These are phyloP conservation scores for Dimocarpus longan DNA, from an alignment of 345 rosid species.

Conservation along the genomic window DNA sequence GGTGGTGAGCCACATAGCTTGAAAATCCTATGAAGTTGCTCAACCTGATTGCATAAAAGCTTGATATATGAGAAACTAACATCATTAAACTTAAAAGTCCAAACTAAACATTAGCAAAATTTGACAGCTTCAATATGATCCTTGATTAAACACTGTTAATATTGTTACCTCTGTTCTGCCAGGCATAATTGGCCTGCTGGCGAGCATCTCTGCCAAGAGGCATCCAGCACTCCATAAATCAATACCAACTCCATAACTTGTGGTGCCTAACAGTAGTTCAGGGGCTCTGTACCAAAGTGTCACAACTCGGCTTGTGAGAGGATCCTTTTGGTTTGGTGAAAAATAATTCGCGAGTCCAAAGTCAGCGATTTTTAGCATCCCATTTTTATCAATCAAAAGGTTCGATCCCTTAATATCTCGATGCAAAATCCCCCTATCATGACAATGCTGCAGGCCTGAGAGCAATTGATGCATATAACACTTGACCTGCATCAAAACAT, in stretches of 20 bases:
- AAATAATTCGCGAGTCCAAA: slow-evolving; percentile 65
- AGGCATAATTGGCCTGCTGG: slow-evolving; percentile 56
- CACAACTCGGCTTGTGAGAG: slow-evolving; percentile 61
- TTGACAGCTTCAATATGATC: background rate
- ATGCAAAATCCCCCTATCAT: slow-evolving; percentile 59
- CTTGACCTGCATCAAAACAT: slow-evolving; percentile 47
- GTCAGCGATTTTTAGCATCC: slow-evolving; percentile 61
- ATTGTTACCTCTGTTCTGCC: slow-evolving; percentile 59
- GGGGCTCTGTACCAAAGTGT: slow-evolving; percentile 75
- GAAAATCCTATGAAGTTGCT: slow-evolving; percentile 86
- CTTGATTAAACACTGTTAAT: background rate
- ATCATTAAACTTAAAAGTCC: background rate
- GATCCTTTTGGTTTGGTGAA: slow-evolving; percentile 36
- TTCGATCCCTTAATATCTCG: slow-evolving; percentile 68
- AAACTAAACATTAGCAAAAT: background rate
- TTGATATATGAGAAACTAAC: slow-evolving; percentile 10
- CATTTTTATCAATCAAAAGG: slow-evolving; percentile 54
- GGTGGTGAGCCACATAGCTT: slow-evolving; percentile 86
- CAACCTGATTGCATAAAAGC: slow-evolving; percentile 51
- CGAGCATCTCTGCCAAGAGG: slow-evolving; percentile 69
- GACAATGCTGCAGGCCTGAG: slow-evolving; percentile 64
- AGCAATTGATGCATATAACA: slow-evolving; percentile 64
- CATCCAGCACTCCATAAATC: slow-evolving; percentile 78
- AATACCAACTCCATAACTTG: slow-evolving; percentile 58
- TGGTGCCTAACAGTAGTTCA: slow-evolving; percentile 61